Evolutionary conservation across 108 stramenopile species (phyloP), one percentile per base, ranked within the genome.

Genomic region (Skeletonema marinoi): DNA sequence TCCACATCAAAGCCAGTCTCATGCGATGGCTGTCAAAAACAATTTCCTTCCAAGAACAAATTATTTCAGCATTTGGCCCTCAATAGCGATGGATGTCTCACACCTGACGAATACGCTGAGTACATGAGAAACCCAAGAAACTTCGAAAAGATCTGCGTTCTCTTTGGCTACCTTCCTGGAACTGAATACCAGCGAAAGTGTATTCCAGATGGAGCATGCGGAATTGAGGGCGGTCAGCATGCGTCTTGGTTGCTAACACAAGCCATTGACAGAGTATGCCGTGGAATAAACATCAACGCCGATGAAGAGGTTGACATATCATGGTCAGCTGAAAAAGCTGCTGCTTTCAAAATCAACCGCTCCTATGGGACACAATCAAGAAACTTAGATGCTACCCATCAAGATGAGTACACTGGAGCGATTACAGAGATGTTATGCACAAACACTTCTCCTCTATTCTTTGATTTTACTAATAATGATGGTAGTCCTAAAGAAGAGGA

Each of bases 81-180:
- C 12, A 87, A 77, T 51, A 71, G 83, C 25, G 89, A 88, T 36
- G 82, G 84, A 1, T 94, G 93, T 73, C 73, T 94, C 17, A 42
- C 78, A 4, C 67, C 81, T 7, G 80, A 89, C 11, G 90, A 91
- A 0, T 88, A 85, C 62, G 17, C 54, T 17, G 44, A 88, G 10
- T 92, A 86, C 72, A 29, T 78, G 35, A 66, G 64, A 8, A 78
- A 86, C 41, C 85, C 88, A 8, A 51, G 64, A 32, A 66, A 88
- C 58, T 73, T 72, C 32, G 80, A 88, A 42, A 95, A 93, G 71
- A 85, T 89, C 10, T 60, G 83, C 30, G 61, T 95, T 19, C 60
- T 95, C 32, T 93, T 86, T 70, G 94, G 94, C 2, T 95, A 95
- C 71, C 41, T 90, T 17, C 83, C 89, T 13, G 68, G 76, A 13